Percentiles rank a stretch among this genome's conserved stretches.
Conservation (phyloP, 805 yeast genomes). For the Cyberlindnera sargentensis region DNA sequence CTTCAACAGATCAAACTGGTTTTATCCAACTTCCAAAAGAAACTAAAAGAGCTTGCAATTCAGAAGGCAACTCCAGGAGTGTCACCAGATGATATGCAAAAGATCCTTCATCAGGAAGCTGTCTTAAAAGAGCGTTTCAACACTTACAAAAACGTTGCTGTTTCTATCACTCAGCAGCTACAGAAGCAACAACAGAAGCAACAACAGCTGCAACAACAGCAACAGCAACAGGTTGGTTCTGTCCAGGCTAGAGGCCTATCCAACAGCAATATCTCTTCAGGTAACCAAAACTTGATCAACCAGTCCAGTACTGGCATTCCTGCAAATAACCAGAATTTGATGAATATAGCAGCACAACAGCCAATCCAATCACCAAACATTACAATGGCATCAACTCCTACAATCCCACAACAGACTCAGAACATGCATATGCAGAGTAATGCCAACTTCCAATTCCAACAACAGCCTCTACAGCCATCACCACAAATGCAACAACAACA, state of each 20-base stretch:
- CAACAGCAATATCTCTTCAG: too few relatives aligned
- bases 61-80: conserved; percentile 37
- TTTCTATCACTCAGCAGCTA: conserved; percentile 9
- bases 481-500: conserved; percentile 10
- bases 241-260: conserved; percentile 2
- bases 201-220: conserved; percentile 13
- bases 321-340: neutral
- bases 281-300: too few relatives aligned
- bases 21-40: conserved; percentile 42
- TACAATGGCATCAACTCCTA: neutral
- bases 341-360: neutral
- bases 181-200: conserved; percentile 11
- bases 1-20: conserved; percentile 39
- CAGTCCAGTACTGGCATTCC: neutral
- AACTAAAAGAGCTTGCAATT: conserved; percentile 42
- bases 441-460: conserved; percentile 15
- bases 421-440: neutral
- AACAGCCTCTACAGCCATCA: conserved; percentile 12
- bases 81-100: conserved; percentile 37
- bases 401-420: neutral
- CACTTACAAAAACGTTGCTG: conserved; percentile 42
- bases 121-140: conserved; percentile 40
- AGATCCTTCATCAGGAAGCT: conserved; percentile 41
- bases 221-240: conserved; percentile 2
- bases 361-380: neutral